Percentiles rank a stretch among this genome's conserved stretches.
phyloP scores from a whole-genome alignment of 306 rosid species.

The Cucumis sativus region DNA sequence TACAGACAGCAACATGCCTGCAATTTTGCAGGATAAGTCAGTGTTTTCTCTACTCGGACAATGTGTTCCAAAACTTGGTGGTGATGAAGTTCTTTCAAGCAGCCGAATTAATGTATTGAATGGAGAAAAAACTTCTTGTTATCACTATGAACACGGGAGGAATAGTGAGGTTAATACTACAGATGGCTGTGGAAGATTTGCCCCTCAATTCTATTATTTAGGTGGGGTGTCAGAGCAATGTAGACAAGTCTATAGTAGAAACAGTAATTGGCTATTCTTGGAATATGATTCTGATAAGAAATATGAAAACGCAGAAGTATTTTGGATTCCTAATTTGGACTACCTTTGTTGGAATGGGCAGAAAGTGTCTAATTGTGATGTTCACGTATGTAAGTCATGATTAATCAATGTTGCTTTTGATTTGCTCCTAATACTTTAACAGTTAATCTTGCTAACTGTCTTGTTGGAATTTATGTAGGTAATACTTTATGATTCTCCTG shows the following conservation, averaged over 20 bases:
- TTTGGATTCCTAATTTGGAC: conserved; percentile 57
- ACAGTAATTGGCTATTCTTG: conserved; percentile 40
- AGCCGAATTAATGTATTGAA: conserved; percentile 18
- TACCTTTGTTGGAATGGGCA: conserved; percentile 75
- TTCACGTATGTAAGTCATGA: conserved; percentile 94
- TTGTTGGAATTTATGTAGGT: conserved; percentile 37
- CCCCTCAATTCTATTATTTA: conserved; percentile 25
- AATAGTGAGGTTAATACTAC: conserved; percentile 9
- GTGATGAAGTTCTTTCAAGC: conserved; percentile 14
- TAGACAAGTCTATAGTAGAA: conserved; percentile 27
- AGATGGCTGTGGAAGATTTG: conserved; percentile 17
- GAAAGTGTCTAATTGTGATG: conserved; percentile 45
- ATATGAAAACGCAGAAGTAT: conserved; percentile 20
- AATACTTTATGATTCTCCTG: conserved; percentile 60
- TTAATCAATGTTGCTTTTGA: conserved; percentile 17
- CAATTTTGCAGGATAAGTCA: conserved; percentile 49
- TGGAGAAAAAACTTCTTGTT: conserved; percentile 17
- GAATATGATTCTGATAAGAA: conserved; percentile 31
- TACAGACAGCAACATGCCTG: conserved; percentile 43
- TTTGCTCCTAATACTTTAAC: neutral
- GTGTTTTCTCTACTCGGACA: conserved; percentile 51
- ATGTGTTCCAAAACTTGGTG: conserved; percentile 21
- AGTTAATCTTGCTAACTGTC: conserved; percentile 9
- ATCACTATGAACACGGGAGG: conserved; percentile 24
- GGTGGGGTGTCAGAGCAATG: conserved; percentile 35